Base-by-base conservation (phyloP, 2,329 filamentous ascomycete species). In the Pseudopithomyces chartarum region DNA sequence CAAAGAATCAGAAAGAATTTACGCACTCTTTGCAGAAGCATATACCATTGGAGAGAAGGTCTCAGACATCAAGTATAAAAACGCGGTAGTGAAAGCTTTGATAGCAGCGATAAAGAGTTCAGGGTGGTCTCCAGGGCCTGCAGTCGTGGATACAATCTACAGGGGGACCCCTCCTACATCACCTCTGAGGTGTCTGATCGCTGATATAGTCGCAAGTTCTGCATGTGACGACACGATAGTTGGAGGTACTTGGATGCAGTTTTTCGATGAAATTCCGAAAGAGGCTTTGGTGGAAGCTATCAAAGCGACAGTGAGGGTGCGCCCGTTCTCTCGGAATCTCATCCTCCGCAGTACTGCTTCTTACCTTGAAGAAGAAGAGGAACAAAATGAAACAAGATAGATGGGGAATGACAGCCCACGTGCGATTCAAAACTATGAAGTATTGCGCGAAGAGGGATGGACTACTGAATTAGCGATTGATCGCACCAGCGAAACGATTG, bases 1-100 rank as follows among this genome's bases (percentile, higher is more conserved):
- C 3, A 42, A 42, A 32, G 40, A 56, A 23, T 29, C 40, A 32
- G 43, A 57, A 4, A 43, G 23, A 19, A 22, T 49, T 6, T 55
- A 34, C 13, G 39, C 32, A 12, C 2, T 1, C 13, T 34, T 55
- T 43, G 52, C 48, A 29, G 20, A 42, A 44, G 32, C 56, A 2
- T 58, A 55, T 23, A 48, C 53, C 13, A 53, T 55, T 19, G 56
- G 56, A 13, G 56, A 55, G 44, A 52, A 58, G 36, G 53, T 58
- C 7, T 8, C 53, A 13, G 56, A 58, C 29, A 23, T 10, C 6
- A 39, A 38, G 5, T 58, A 48, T 19, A 52, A 55, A 34, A 55
- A 58, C 8, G 13, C 38, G 12, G 22, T 55, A 13, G 7, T 58
- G 8, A 17, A 38, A 29, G 22, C 39, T 7, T 8, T 53, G 8